phyloP scores from a whole-genome alignment of 495 filamentous ascomycete species.

The Chaetomium tenue region DNA sequence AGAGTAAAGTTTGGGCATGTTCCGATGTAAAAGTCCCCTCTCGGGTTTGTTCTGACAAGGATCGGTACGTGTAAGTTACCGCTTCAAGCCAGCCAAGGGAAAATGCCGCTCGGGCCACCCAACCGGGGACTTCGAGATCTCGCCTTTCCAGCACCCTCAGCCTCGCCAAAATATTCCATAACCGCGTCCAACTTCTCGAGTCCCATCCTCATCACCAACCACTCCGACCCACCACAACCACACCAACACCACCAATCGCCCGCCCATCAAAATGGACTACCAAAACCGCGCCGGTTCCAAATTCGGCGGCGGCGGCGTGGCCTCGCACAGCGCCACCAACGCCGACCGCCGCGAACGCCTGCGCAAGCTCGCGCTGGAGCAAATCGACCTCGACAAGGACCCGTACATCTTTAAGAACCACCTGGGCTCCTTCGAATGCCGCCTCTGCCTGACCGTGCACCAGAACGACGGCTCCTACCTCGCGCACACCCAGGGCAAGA shows the following conservation, averaged over 20 bases:
- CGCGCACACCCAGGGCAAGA: slow-evolving; percentile 96
- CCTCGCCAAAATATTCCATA: background rate
- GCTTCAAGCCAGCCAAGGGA: too few species aligned
- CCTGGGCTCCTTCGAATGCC: slow-evolving; percentile 96
- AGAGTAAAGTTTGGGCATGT: too few species aligned
- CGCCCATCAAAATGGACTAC: slow-evolving; percentile 50
- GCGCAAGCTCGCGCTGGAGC: slow-evolving; percentile 95
- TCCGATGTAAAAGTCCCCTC: too few species aligned
- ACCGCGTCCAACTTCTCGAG: background rate
- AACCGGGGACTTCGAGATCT: too few species aligned
- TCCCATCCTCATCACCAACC: background rate
- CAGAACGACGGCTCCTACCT: slow-evolving; percentile 99
- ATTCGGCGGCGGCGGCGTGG: slow-evolving; percentile 96
- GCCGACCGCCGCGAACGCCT: slow-evolving; percentile 96
- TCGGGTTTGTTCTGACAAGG: too few species aligned
- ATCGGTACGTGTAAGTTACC: too few species aligned
- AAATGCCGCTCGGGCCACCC: background rate
- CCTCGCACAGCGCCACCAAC: slow-evolving; percentile 88
- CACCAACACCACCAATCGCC: background rate
- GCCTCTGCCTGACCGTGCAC: slow-evolving; percentile 97
- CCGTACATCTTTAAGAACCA: slow-evolving; percentile 99
- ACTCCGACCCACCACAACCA: background rate
- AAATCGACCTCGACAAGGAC: slow-evolving; percentile 98
- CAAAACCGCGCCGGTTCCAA: slow-evolving; percentile 97
- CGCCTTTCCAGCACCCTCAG: background rate